Percentiles rank a stretch among this genome's conserved stretches.
Evolutionary conservation across 768 basidiomycete genomes (phyloP).

Genomic region (Pleurotus giganteus): DNA sequence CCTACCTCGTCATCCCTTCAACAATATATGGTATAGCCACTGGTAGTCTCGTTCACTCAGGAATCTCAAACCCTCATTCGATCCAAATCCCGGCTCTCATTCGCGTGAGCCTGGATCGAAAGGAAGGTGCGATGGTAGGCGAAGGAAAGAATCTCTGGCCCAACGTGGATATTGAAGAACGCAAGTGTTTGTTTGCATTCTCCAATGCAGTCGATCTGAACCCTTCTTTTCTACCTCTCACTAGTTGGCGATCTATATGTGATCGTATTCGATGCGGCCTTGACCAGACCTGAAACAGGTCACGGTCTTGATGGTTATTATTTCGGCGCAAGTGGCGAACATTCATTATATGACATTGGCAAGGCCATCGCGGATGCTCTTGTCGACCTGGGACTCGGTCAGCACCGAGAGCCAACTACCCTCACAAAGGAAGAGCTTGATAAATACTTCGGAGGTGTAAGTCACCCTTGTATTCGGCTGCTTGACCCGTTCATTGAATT

Average conservation of each 20-base stretch:
- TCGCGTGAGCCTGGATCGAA: slow-evolving; percentile 17
- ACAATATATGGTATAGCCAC: slow-evolving; percentile 60
- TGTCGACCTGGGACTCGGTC: slow-evolving; percentile 33
- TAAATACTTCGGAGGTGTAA: slow-evolving; percentile 35
- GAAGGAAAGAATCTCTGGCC: slow-evolving; percentile 25
- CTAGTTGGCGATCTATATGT: slow-evolving; percentile 45
- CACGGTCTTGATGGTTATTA: slow-evolving; percentile 54
- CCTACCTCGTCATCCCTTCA: slow-evolving; percentile 50
- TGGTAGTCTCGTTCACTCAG: slow-evolving; percentile 45
- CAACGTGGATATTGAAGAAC: slow-evolving; percentile 17
- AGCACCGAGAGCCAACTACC: slow-evolving; percentile 37
- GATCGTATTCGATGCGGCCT: slow-evolving; percentile 37
- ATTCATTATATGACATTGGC: slow-evolving; percentile 39
- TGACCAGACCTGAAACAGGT: slow-evolving; percentile 23
- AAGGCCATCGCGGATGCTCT: slow-evolving; percentile 37
- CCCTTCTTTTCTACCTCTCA: not conserved
- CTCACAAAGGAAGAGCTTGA: slow-evolving; percentile 44
- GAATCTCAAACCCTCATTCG: slow-evolving; percentile 42
- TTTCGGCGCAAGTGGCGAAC: slow-evolving; percentile 51
- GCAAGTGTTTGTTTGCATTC: slow-evolving; percentile 8
- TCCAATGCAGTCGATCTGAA: not conserved
- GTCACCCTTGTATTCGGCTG: slow-evolving; percentile 15
- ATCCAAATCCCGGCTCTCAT: slow-evolving; percentile 24
- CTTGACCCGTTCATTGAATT: not conserved
- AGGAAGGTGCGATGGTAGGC: slow-evolving; percentile 19